phyloP scores from a whole-genome alignment of 345 rosid species.

The Citrus inodora region DNA sequence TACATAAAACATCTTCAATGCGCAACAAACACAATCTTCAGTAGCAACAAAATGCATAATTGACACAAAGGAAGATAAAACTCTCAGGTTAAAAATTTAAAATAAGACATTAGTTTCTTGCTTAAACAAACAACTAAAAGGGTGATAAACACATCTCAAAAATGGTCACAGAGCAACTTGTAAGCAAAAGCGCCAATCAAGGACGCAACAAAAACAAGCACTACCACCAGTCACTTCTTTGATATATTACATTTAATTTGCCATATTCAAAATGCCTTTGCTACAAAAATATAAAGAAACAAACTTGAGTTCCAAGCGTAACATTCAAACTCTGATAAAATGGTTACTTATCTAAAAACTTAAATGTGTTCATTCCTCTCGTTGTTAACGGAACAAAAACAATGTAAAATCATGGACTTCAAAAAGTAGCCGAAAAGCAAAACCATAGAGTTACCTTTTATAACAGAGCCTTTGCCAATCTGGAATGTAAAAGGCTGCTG shows the following conservation, averaged over 20 bases:
- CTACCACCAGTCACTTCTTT: neutral
- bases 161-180: neutral
- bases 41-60: neutral
- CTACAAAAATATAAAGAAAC: neutral
- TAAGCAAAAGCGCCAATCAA: neutral
- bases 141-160: neutral
- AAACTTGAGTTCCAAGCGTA: neutral
- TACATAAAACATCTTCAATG: neutral
- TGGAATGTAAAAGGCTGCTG: constrained; percentile 78
- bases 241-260: neutral
- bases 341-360: neutral
- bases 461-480: constrained; percentile 78
- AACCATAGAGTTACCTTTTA: constrained; percentile 50
- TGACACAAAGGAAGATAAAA: neutral
- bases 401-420: neutral
- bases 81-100: neutral
- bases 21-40: no score
- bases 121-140: neutral
- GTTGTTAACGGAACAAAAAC: neutral
- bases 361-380: neutral
- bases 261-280: neutral
- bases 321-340: neutral
- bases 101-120: neutral
- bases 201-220: neutral
- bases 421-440: neutral